phyloP scores from a whole-genome alignment of 495 filamentous ascomycete genomes.

The Aspergillus incahuasiensis region DNA sequence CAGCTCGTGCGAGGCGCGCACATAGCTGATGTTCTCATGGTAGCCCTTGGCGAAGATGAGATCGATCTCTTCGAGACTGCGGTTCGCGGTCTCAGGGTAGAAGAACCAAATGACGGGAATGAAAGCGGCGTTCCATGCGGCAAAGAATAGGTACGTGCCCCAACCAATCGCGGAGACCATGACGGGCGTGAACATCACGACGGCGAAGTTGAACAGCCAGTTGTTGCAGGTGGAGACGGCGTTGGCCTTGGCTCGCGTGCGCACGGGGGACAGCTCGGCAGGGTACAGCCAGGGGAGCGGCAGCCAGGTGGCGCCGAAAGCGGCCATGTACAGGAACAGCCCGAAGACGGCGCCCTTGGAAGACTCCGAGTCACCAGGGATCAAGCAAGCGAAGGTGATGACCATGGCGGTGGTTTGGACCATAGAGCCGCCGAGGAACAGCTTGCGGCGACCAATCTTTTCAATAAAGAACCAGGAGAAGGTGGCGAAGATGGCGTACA shows the following conservation, averaged over 20 bases:
- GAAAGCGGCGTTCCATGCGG: constrained; percentile 63
- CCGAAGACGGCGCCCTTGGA: constrained; percentile 72
- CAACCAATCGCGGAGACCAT: constrained; percentile 64
- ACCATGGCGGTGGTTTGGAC: constrained; percentile 70
- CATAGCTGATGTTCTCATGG: constrained; percentile 69
- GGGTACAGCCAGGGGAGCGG: constrained; percentile 54
- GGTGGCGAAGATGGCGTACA: constrained; percentile 73
- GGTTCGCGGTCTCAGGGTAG: constrained; percentile 67
- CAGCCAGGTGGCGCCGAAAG: constrained; percentile 72
- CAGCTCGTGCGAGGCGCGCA: constrained; percentile 64
- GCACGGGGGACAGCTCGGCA: constrained; percentile 70
- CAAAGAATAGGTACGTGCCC: constrained; percentile 80
- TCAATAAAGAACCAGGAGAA: constrained; percentile 85
- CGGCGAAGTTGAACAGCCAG: constrained; percentile 77
- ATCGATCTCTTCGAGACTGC: constrained; percentile 76
- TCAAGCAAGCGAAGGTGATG: constrained; percentile 67
- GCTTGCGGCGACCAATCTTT: constrained; percentile 66
- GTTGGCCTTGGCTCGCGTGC: constrained; percentile 70
- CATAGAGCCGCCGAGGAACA: constrained; percentile 68
- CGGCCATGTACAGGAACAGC: constrained; percentile 74
- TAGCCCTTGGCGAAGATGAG: constrained; percentile 77
- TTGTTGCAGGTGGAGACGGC: constrained; percentile 72
- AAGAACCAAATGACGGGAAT: constrained; percentile 72
- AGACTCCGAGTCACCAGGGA: constrained; percentile 47
- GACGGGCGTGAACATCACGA: constrained; percentile 78